Evolutionary conservation across 345 rosid species (phyloP).

Genomic region (Salix dunnii): DNA sequence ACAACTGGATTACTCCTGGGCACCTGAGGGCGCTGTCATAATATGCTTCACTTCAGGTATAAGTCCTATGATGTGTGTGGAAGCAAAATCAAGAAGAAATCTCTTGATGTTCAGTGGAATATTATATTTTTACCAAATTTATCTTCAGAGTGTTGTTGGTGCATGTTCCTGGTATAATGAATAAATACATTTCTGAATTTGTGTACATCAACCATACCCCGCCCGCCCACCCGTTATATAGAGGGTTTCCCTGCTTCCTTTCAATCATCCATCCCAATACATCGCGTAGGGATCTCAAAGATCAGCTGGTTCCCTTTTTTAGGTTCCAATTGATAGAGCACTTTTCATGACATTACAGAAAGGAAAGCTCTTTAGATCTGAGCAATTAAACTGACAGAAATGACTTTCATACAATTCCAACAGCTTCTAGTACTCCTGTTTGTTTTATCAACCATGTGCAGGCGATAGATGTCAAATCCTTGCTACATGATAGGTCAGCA

Average conservation of each 20-base stretch:
- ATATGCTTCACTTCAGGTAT: conserved; percentile 89
- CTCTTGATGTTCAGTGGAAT: background rate
- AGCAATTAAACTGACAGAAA: background rate
- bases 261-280: background rate
- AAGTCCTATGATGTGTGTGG: background rate
- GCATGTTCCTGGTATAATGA: background rate
- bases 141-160: background rate
- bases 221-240: background rate
- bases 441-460: background rate
- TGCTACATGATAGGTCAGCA: background rate
- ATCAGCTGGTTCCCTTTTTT: background rate
- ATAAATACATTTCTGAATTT: too few species aligned
- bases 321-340: background rate
- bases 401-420: background rate
- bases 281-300: background rate
- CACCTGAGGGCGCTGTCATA: conserved; percentile 64
- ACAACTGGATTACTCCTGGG: conserved; percentile 43
- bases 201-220: background rate
- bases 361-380: background rate
- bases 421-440: background rate
- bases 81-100: too few species aligned
- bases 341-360: background rate
- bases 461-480: background rate
- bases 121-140: background rate
- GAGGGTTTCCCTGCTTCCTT: background rate